These are phyloP conservation scores for Pleurotus eryngii DNA, from an alignment of 768 basidiomycete species.

Conservation along the genomic window DNA sequence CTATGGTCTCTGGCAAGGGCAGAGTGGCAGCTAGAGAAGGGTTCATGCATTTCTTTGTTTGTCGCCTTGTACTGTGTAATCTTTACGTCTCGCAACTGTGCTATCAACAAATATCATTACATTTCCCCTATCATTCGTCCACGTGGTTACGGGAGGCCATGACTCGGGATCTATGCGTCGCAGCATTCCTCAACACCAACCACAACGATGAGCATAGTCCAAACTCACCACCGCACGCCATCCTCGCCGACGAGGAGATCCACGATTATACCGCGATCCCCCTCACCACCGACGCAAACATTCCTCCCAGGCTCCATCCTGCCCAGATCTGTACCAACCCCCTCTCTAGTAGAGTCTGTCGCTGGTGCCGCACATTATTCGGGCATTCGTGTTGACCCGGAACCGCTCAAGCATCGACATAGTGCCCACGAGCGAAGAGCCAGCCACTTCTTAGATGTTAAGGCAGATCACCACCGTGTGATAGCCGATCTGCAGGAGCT, in stretches of 20 bases:
- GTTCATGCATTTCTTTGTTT: neutral
- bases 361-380: conserved; percentile 64
- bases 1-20: conserved; percentile 89
- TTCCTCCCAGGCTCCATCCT: conserved; percentile 41
- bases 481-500: conserved; percentile 58
- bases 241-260: conserved; percentile 14
- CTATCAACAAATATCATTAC: too few relatives aligned
- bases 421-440: conserved; percentile 31
- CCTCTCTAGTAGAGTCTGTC: conserved; percentile 52
- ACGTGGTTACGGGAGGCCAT: neutral
- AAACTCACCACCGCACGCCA: conserved; percentile 17
- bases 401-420: conserved; percentile 32
- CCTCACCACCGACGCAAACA: conserved; percentile 39
- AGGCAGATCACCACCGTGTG: conserved; percentile 41
- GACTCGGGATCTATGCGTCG: neutral
- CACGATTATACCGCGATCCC: conserved; percentile 23
- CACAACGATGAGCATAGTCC: neutral
- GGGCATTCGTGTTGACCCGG: conserved; percentile 41
- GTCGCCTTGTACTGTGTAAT: neutral
- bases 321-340: conserved; percentile 41
- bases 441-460: conserved; percentile 31
- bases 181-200: neutral
- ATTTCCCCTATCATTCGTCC: neutral
- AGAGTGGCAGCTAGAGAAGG: conserved; percentile 38
- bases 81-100: too few relatives aligned